A percentile compares a stretch with the other conserved stretches of the same genome.
Conservation (phyloP, 1,284 basidiomycete species). For the Athelia psychrophila region DNA sequence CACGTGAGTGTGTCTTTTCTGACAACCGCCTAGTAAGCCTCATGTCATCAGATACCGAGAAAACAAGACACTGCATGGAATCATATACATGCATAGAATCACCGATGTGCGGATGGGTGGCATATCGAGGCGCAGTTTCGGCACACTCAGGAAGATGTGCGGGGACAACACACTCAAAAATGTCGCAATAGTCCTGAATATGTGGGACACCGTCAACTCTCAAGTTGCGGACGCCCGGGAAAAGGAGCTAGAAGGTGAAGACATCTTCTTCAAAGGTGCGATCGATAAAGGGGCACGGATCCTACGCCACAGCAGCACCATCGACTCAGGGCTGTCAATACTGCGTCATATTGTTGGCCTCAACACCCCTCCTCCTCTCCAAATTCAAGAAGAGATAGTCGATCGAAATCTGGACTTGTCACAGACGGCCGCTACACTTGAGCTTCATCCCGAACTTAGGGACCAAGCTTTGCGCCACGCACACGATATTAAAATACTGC, state of each 20-base stretch:
- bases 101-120: constrained; percentile 50
- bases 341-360: constrained; percentile 31
- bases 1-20: constrained; percentile 18
- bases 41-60: constrained; percentile 33
- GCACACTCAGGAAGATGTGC: constrained; percentile 49
- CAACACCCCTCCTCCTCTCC: constrained; percentile 22
- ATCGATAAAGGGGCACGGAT: constrained; percentile 40
- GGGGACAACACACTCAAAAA: constrained; percentile 47
- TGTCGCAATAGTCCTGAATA: constrained; percentile 48
- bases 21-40: not conserved
- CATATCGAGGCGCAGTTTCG: constrained; percentile 48
- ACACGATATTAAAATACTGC: constrained; percentile 27
- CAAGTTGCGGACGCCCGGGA: constrained; percentile 37
- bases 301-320: constrained; percentile 33
- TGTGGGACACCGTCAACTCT: constrained; percentile 43
- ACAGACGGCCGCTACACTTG: constrained; percentile 31
- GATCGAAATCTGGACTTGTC: constrained; percentile 31
- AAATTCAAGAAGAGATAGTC: constrained; percentile 20
- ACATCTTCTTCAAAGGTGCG: constrained; percentile 43
- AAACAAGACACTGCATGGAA: constrained; percentile 40
- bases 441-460: constrained; percentile 25
- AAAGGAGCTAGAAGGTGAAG: constrained; percentile 33
- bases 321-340: constrained; percentile 29
- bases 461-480: constrained; percentile 35
- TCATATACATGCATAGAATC: constrained; percentile 56